These are phyloP conservation scores for Wallacemonas collosoma DNA, from an alignment of 208 protist genomes.

Conservation along the genomic window DNA sequence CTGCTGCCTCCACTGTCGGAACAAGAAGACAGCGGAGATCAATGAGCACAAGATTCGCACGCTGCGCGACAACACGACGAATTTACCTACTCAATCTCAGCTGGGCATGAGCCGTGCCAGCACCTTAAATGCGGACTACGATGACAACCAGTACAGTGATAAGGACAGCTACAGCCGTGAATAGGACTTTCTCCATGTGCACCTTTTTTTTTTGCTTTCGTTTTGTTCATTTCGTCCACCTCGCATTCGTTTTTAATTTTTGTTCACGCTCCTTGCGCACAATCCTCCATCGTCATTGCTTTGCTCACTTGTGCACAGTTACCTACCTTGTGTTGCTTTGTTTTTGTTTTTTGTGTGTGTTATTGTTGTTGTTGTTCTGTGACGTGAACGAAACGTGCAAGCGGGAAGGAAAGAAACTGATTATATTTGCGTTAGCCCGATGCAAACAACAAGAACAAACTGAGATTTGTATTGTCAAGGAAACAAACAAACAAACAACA, in stretches of 20 bases:
- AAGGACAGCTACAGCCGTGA: conserved; percentile 2
- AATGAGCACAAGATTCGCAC: conserved; percentile 24
- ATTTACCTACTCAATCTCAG: conserved; percentile 59
- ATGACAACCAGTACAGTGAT: conserved; percentile 25
- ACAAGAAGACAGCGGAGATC: conserved; percentile 21
- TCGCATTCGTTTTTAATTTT: neutral
- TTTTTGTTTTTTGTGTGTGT: conserved; percentile 16
- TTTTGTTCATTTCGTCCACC: neutral
- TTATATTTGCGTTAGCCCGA: too few species aligned
- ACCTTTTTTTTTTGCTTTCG: neutral
- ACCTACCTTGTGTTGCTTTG: conserved; percentile 4
- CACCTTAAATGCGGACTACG: conserved; percentile 4
- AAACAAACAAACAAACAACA: too few species aligned
- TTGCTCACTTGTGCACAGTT: too few species aligned
- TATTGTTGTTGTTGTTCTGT: conserved; percentile 8
- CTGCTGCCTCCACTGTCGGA: conserved; percentile 35
- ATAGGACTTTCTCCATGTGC: neutral
- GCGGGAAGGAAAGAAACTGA: too few species aligned
- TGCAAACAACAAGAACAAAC: too few species aligned
- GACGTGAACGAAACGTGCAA: too few species aligned
- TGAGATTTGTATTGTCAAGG: too few species aligned
- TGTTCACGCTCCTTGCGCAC: too few species aligned
- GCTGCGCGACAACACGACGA: conserved; percentile 37
- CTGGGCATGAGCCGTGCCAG: conserved; percentile 41
- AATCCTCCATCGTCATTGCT: too few species aligned